phyloP scores from a whole-genome alignment of 208 protist species.

The Sergeia podlipaevii region DNA sequence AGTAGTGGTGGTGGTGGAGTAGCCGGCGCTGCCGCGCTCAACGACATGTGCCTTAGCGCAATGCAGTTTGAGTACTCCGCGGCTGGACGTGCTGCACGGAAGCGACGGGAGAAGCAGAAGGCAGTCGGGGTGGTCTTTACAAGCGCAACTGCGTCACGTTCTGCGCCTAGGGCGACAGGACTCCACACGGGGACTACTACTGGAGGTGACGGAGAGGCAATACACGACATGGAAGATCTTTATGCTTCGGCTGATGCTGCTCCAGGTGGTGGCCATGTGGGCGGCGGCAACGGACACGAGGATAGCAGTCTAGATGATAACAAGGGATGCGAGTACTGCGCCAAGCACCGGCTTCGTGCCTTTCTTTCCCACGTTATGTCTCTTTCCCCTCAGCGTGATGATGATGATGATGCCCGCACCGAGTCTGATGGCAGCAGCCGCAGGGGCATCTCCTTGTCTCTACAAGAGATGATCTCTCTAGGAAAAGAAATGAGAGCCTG shows the following conservation, averaged over 20 bases:
- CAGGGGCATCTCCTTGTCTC: slow-evolving; percentile 13
- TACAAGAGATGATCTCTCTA: slow-evolving; percentile 48
- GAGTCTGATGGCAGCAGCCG: not conserved
- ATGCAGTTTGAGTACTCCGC: slow-evolving; percentile 63
- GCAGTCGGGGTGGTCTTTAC: not conserved
- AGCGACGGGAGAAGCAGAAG: slow-evolving; percentile 4
- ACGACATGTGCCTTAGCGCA: slow-evolving; percentile 92
- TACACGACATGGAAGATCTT: slow-evolving; percentile 15
- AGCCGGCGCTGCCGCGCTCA: slow-evolving; percentile 55
- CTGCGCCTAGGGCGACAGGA: no score
- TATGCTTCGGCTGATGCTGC: no score
- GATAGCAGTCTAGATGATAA: slow-evolving; percentile 9
- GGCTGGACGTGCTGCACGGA: slow-evolving; percentile 33
- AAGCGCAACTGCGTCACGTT: no score
- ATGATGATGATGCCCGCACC: slow-evolving; percentile 23
- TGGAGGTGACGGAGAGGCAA: no score
- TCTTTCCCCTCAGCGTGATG: no score
- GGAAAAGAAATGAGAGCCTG: slow-evolving; percentile 61
- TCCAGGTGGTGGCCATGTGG: not conserved
- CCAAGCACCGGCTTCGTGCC: slow-evolving; percentile 15
- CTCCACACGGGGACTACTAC: no score
- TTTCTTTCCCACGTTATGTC: no score
- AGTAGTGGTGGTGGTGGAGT: slow-evolving; percentile 18
- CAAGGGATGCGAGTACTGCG: slow-evolving; percentile 39
- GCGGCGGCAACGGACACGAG: not conserved